phyloP scores from a whole-genome alignment of 192 early-diverging fungal genomes.

The Dimargaris cristalligena region DNA sequence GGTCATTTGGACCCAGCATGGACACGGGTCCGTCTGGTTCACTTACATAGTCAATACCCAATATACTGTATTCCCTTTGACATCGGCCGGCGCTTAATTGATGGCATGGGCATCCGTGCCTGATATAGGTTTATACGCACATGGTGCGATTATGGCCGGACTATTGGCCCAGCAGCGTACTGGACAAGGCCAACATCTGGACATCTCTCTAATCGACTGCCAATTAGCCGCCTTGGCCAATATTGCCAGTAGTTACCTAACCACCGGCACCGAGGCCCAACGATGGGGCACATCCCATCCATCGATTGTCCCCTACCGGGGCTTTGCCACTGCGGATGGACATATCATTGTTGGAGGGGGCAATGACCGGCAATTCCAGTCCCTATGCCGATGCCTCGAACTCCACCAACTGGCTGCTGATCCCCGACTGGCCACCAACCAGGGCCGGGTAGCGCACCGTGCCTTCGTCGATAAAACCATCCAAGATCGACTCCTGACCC shows the following conservation, averaged over 20 bases:
- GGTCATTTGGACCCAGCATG: too few relatives aligned
- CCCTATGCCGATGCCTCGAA: slow-evolving; percentile 38
- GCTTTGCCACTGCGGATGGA: slow-evolving; percentile 58
- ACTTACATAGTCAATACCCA: too few relatives aligned
- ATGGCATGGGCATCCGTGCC: too few relatives aligned
- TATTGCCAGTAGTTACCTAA: slow-evolving; percentile 73
- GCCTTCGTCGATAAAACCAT: slow-evolving; percentile 42
- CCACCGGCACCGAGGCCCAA: slow-evolving; percentile 59
- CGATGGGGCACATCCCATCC: slow-evolving; percentile 80
- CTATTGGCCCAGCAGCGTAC: slow-evolving; percentile 47
- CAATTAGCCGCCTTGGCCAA: slow-evolving; percentile 82
- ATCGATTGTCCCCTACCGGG: slow-evolving; percentile 87
- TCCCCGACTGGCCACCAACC: slow-evolving; percentile 45
- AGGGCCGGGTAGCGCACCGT: slow-evolving; percentile 55
- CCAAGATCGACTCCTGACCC: slow-evolving; percentile 23
- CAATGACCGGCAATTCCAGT: slow-evolving; percentile 70
- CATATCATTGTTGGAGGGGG: slow-evolving; percentile 80
- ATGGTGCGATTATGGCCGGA: slow-evolving; percentile 82
- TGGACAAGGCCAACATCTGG: slow-evolving; percentile 65
- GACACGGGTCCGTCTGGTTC: too few relatives aligned
- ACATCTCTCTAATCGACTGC: slow-evolving; percentile 73
- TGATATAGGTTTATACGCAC: slow-evolving; percentile 75
- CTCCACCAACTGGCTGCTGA: slow-evolving; percentile 28
- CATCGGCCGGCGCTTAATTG: too few relatives aligned
- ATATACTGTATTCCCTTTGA: too few relatives aligned